Evolutionary conservation across 345 rosid species (phyloP), one percentile per base, ranked within the genome.

Genomic region (Firmiana major): DNA sequence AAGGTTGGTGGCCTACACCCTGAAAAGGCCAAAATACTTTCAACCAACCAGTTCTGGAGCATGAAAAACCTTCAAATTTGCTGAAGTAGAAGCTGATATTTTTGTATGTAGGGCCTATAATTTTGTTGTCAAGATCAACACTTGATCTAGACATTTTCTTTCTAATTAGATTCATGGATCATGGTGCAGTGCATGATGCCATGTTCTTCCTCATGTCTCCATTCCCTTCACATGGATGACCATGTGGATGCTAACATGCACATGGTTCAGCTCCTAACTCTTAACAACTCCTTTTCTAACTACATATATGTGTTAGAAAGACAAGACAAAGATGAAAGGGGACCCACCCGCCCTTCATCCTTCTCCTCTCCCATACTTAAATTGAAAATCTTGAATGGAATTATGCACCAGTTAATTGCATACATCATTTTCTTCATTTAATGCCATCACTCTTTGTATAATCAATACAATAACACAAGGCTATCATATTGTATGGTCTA

Each of bases 1-100:
- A 81, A 69, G 72, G 65, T 82, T 75, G 86, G 73, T 88, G 91
- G 84, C 85, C 86, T 78, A 81, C 83, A 78, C 78, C 80, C 60
- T 67, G 16, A 67, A 82, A 89, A 82, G 69, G 82, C 84, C 75
- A 80, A 87, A 71, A 69, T 16, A 76, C 84, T 79, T 78, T 85
- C 82, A 67, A 76, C 73, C 82, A 67, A 76, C 73, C 46, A 64
- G 4, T 38, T 40, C n/a, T 22, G 54, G 12, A 22, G 62, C 31
- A 63, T 15, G 21, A 34, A 10, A 66, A 53, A 13, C 42, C 54
- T 57, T 59, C 5, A 43, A 45, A 72, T 28, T 71, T 71, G 8
- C 5, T 6, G 2, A 26, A 69, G 8, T 7, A 31, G 58, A 31
- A 69, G 66, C 48, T 67, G 79, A 59, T 71, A 28, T 75, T 77